Evolutionary conservation across 1,284 basidiomycete species (phyloP), one percentile per base, ranked within the genome.

Genomic region (Puccinia polysora): DNA sequence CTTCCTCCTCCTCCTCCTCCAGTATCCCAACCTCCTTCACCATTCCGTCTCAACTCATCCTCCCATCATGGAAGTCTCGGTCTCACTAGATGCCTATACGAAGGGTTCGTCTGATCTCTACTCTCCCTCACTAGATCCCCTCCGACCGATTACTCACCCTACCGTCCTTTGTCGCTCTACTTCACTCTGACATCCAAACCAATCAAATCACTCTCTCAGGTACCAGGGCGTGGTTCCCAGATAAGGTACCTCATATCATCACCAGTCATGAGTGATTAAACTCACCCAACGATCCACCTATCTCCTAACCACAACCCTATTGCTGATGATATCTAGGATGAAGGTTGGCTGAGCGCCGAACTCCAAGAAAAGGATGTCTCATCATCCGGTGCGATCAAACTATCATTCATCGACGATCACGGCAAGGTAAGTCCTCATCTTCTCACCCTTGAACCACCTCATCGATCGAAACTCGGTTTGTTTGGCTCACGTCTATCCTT

Each of bases 331-430:
- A 28, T 4, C 14, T 38, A 72, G 69, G 91, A 93, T 76, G 86
- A 88, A 74, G 91, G 91, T 75, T 95, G 91, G 91, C 85, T 94
- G 78, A 89, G 89, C 71, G 92, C 88, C 74, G 89, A 92, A 79
- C 89, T 94, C 75, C 83, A 84, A 65, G 83, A 84, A 28, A 77
- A 76, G 30, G 38, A 55, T 7, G 59, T 77, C 47, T 62, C 73
- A 23, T 14, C 45, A 25, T 85, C 84, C 81, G 88, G 90, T 77
- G 80, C 84, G 76, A 85, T 92, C 81, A 89, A 86, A 81, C 86
- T 92, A 75, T 83, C 84, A 78, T 91, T 91, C 80, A 81, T 86
- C 78, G 90, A 92, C 81, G 90, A 91, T 82, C 87, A 89, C 80
- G 89, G 88, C 82, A 91, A 90, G 86, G 90, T 91, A 59, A 72